Evolutionary conservation across 495 filamentous ascomycete genomes (phyloP).

Genomic region (Penicillium cosmopolitanum): DNA sequence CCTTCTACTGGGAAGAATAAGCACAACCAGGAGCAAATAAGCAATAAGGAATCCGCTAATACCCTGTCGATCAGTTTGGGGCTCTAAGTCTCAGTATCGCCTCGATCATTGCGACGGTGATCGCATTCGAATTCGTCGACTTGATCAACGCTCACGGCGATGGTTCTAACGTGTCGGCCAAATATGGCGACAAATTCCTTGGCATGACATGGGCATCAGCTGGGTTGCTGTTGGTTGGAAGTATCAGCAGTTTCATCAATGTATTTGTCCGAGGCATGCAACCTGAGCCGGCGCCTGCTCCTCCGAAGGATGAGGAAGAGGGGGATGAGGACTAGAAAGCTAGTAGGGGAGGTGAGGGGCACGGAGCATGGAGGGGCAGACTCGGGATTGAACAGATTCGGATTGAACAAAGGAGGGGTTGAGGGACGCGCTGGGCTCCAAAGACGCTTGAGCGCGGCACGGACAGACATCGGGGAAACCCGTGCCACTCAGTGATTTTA

Average conservation of each 20-base stretch:
- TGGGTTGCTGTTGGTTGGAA: conserved; percentile 50
- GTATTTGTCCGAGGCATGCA: conserved; percentile 29
- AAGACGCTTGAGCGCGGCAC: conserved; percentile 13
- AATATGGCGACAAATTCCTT: conserved; percentile 59
- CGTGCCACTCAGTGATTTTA: conserved; percentile 16
- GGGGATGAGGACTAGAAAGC: background rate
- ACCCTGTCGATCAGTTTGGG: conserved; percentile 37
- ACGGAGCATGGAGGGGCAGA: too few species aligned
- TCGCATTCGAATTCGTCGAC: conserved; percentile 59
- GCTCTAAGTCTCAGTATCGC: conserved; percentile 58
- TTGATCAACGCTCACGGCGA: conserved; percentile 62
- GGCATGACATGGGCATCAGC: conserved; percentile 64
- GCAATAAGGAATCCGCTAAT: conserved; percentile 6
- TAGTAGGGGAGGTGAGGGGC: background rate
- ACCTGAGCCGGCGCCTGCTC: conserved; percentile 10
- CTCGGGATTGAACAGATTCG: background rate
- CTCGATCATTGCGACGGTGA: conserved; percentile 64
- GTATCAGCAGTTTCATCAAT: conserved; percentile 30
- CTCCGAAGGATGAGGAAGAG: conserved; percentile 27
- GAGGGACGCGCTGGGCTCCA: background rate
- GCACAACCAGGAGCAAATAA: background rate
- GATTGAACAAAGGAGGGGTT: conserved; percentile 7
- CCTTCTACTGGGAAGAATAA: conserved; percentile 2
- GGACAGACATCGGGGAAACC: conserved; percentile 24
- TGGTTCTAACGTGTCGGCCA: conserved; percentile 55